Evolutionary conservation across 1,284 basidiomycete genomes (phyloP).

Genomic region (Abortiporus biennis): DNA sequence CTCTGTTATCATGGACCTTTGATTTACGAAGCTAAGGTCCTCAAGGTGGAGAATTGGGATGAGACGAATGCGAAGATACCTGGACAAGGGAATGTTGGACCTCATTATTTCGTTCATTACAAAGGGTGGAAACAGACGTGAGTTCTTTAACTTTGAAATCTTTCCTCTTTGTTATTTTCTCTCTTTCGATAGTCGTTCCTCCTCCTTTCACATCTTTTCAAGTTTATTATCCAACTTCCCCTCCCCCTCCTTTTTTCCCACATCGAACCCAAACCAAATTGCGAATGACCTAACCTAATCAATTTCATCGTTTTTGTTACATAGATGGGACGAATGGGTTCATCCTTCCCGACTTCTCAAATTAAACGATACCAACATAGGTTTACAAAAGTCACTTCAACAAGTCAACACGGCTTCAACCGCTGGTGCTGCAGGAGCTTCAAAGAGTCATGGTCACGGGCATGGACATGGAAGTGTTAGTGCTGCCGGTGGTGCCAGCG

Average conservation of each 20-base stretch:
- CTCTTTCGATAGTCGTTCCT: too few species aligned
- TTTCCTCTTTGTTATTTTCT: constrained; percentile 5
- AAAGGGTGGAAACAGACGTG: constrained; percentile 99
- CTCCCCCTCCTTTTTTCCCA: not conserved
- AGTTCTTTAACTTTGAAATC: constrained; percentile 27
- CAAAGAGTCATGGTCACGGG: constrained; percentile 13
- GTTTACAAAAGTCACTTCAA: constrained; percentile 60
- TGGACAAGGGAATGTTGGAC: constrained; percentile 64
- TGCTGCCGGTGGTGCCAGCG: constrained; percentile 11
- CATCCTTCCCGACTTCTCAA: constrained; percentile 81
- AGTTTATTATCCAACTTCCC: not conserved
- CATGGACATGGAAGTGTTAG: constrained; percentile 24
- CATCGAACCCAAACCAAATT: not conserved
- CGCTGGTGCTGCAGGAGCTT: constrained; percentile 14
- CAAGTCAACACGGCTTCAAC: constrained; percentile 23
- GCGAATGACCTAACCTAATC: not conserved
- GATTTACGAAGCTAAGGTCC: constrained; percentile 92
- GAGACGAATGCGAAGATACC: constrained; percentile 63
- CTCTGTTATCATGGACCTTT: constrained; percentile 93
- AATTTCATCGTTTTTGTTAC: not conserved
- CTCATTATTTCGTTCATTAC: constrained; percentile 96
- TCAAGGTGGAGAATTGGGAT: constrained; percentile 76
- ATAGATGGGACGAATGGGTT: constrained; percentile 98
- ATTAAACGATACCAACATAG: constrained; percentile 79
- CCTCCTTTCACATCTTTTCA: not conserved